Conservation (phyloP, 169 alveolate species). For the Cryptosporidium ryanae region DNA sequence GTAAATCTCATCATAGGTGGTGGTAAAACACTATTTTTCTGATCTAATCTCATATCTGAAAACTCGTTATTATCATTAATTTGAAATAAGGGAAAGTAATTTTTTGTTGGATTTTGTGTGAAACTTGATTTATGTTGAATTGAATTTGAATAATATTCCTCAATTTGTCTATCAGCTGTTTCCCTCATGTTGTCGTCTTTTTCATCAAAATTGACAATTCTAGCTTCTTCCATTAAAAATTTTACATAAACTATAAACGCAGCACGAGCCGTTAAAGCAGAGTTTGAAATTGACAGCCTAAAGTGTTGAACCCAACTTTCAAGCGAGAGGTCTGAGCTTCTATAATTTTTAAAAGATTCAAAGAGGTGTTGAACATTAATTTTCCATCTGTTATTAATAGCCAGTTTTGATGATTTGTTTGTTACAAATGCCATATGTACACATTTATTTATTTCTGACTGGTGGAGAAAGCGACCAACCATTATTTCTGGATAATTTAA, state of each 20-base stretch:
- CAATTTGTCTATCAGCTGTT: conserved; percentile 3
- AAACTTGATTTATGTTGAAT: background rate
- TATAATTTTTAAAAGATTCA: conserved; percentile 9
- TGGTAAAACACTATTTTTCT: background rate
- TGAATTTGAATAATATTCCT: conserved; percentile 20
- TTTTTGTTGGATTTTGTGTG: conserved; percentile 22
- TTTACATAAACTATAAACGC: conserved; percentile 4
- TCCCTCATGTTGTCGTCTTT: conserved; percentile 7
- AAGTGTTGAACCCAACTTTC: conserved; percentile 21
- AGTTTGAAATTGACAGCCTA: conserved; percentile 10
- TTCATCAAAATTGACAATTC: background rate
- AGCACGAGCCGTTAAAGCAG: background rate
- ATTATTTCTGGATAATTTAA: conserved; percentile 21
- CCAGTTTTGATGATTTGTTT: background rate
- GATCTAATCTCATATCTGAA: background rate
- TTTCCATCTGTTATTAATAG: conserved; percentile 1
- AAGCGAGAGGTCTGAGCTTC: conserved; percentile 31
- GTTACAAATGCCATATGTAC: conserved; percentile 43
- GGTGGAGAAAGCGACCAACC: conserved; percentile 35
- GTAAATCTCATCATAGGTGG: conserved; percentile 32
- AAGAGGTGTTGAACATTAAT: conserved; percentile 8
- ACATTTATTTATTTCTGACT: conserved; percentile 44
- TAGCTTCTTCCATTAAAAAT: conserved; percentile 35
- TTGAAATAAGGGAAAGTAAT: conserved; percentile 38
- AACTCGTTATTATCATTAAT: conserved; percentile 1